Evolutionary conservation across 2,329 filamentous ascomycete species (phyloP).

Genomic region (Fusarium tuaranense): DNA sequence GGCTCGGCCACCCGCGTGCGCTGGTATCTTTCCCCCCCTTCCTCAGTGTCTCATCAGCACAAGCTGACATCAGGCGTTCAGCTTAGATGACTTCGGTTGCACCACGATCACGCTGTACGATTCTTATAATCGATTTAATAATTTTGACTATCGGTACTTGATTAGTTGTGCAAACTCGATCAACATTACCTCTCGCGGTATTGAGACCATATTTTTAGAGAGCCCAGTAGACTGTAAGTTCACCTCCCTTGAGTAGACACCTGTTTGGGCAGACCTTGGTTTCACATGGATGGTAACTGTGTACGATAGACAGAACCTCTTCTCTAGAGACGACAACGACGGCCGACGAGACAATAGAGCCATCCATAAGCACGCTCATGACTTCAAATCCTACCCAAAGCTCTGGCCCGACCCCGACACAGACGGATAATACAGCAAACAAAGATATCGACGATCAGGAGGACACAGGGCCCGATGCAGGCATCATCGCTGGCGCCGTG

Average conservation of each 20-base stretch:
- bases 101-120: too few species aligned
- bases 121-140: too few species aligned
- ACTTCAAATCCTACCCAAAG: neutral
- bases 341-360: neutral
- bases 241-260: neutral
- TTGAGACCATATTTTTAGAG: neutral
- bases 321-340: neutral
- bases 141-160: neutral
- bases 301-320: neutral
- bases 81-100: too few species aligned
- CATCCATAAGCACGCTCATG: neutral
- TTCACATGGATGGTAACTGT: neutral
- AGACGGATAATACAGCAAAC: neutral
- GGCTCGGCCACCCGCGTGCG: too few species aligned
- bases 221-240: neutral
- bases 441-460: neutral
- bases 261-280: neutral
- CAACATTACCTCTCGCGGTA: neutral
- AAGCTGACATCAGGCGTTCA: too few species aligned
- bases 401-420: neutral
- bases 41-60: too few species aligned
- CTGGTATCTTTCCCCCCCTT: too few species aligned
- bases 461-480: neutral
- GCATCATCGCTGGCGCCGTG: neutral
- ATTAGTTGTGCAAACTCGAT: neutral